These are phyloP conservation scores for Pichia scutulata DNA, from an alignment of 805 yeast genomes.

Conservation along the genomic window DNA sequence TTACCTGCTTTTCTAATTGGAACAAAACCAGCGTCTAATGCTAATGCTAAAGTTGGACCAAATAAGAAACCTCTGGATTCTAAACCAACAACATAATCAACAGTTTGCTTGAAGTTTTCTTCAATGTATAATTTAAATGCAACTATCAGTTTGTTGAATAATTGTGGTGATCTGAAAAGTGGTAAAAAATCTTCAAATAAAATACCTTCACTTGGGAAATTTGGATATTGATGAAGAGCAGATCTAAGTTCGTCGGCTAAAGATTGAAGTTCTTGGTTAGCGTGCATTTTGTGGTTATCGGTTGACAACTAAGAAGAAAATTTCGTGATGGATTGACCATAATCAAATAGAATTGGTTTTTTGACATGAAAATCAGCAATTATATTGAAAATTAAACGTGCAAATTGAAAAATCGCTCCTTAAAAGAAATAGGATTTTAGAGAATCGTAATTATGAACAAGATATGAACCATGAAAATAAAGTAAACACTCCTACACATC, in stretches of 20 bases:
- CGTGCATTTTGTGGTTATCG: slow-evolving; percentile 7
- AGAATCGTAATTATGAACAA: too few species aligned
- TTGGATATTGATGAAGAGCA: slow-evolving; percentile 72
- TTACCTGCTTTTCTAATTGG: slow-evolving; percentile 96
- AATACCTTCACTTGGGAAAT: slow-evolving; percentile 90
- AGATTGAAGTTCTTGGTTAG: slow-evolving; percentile 19
- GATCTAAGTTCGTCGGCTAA: slow-evolving; percentile 41
- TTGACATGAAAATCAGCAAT: too few species aligned
- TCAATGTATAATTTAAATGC: slow-evolving; percentile 75
- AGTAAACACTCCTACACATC: too few species aligned
- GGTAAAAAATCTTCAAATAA: slow-evolving; percentile 96
- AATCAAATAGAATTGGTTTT: too few species aligned
- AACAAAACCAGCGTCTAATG: slow-evolving; percentile 80
- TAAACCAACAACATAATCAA: slow-evolving; percentile 88
- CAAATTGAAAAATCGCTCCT: too few species aligned
- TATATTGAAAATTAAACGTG: too few species aligned
- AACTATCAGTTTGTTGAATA: slow-evolving; percentile 72
- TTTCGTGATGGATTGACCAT: too few species aligned
- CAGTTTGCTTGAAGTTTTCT: slow-evolving; percentile 39
- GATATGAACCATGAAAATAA: too few species aligned
- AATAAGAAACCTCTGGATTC: slow-evolving; percentile 96
- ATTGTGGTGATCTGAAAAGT: slow-evolving; percentile 72
- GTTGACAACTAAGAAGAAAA: neutral
- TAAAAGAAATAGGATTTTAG: too few species aligned
- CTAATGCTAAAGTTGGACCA: slow-evolving; percentile 92